Evolutionary conservation across 139 green algal species (phyloP).

Genomic region (Pseudopediastrum boryanum): DNA sequence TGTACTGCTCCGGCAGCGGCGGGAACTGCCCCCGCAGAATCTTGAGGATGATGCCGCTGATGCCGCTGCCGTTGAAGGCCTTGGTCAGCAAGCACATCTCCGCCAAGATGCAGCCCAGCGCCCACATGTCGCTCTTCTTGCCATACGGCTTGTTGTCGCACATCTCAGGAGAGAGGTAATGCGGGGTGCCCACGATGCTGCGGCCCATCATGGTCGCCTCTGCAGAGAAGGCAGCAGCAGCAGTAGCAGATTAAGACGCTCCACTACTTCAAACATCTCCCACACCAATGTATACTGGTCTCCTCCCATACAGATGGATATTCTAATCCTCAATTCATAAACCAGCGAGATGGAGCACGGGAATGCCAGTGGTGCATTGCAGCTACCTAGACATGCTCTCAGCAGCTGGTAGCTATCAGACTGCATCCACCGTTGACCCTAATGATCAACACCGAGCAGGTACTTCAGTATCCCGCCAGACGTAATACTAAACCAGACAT

Average conservation of each 20-base stretch:
- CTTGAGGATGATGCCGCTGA: conserved; percentile 46
- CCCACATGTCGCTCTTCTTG: conserved; percentile 58
- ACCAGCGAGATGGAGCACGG: too few relatives aligned
- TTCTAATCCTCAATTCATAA: too few relatives aligned
- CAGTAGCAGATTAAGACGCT: neutral
- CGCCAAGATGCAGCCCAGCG: conserved; percentile 60
- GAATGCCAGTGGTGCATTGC: too few relatives aligned
- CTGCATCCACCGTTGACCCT: too few relatives aligned
- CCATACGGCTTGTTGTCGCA: conserved; percentile 42
- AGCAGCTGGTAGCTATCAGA: too few relatives aligned
- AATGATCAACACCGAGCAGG: too few relatives aligned
- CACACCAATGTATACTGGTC: too few relatives aligned
- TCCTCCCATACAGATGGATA: too few relatives aligned
- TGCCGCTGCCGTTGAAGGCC: conserved; percentile 49
- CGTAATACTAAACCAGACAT: too few relatives aligned
- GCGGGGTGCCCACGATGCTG: conserved; percentile 45
- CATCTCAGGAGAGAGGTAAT: conserved; percentile 42
- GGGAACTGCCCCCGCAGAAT: conserved; percentile 40
- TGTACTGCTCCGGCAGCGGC: conserved; percentile 31
- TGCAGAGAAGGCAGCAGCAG: neutral
- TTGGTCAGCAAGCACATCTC: conserved; percentile 55
- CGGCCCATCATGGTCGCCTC: conserved; percentile 35
- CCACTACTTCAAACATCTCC: too few relatives aligned
- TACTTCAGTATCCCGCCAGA: too few relatives aligned
- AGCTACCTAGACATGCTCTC: too few relatives aligned